A percentile compares a stretch with the other conserved stretches of the same genome.
These are phyloP conservation scores for Trypanosoma grayi DNA, from an alignment of 208 protist genomes.

Conservation along the genomic window DNA sequence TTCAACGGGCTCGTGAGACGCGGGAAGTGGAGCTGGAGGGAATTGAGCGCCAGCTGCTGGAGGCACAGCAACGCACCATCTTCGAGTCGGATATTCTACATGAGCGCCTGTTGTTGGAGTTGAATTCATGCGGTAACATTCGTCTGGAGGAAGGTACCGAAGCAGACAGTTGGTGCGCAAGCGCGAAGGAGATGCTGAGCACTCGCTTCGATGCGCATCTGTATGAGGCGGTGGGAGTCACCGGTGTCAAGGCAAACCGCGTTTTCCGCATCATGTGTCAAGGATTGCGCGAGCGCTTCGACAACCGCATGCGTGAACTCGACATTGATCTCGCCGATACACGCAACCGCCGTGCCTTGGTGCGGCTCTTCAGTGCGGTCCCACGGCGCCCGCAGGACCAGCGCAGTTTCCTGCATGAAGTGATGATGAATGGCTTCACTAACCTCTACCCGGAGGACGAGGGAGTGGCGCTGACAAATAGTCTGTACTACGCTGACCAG, in stretches of 20 bases:
- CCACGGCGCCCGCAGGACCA: slow-evolving; percentile 32
- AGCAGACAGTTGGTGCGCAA: slow-evolving; percentile 65
- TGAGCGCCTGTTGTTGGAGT: slow-evolving; percentile 74
- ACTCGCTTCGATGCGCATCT: slow-evolving; percentile 55
- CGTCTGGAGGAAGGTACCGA: slow-evolving; percentile 71
- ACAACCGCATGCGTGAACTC: slow-evolving; percentile 65
- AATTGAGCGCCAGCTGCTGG: slow-evolving; percentile 33
- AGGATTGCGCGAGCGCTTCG: slow-evolving; percentile 79
- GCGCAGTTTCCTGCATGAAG: slow-evolving; percentile 44
- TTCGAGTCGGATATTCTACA: slow-evolving; percentile 36
- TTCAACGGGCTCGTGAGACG: slow-evolving; percentile 61
- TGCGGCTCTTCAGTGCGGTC: slow-evolving; percentile 81
- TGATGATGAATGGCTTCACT: slow-evolving; percentile 38
- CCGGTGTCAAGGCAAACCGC: slow-evolving; percentile 50
- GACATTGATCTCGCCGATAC: slow-evolving; percentile 76
- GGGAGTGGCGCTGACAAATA: slow-evolving; percentile 87
- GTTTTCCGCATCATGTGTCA: slow-evolving; percentile 84
- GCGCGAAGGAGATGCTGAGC: slow-evolving; percentile 57
- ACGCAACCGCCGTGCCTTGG: slow-evolving; percentile 52
- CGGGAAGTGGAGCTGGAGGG: slow-evolving; percentile 55
- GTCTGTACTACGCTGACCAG: slow-evolving; percentile 82
- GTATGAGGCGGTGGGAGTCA: slow-evolving; percentile 64
- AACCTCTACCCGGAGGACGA: slow-evolving; percentile 29
- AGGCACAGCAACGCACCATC: slow-evolving; percentile 34
- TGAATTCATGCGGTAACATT: slow-evolving; percentile 90